phyloP scores from a whole-genome alignment of 768 basidiomycete species.

The Lactarius deliciosus region DNA sequence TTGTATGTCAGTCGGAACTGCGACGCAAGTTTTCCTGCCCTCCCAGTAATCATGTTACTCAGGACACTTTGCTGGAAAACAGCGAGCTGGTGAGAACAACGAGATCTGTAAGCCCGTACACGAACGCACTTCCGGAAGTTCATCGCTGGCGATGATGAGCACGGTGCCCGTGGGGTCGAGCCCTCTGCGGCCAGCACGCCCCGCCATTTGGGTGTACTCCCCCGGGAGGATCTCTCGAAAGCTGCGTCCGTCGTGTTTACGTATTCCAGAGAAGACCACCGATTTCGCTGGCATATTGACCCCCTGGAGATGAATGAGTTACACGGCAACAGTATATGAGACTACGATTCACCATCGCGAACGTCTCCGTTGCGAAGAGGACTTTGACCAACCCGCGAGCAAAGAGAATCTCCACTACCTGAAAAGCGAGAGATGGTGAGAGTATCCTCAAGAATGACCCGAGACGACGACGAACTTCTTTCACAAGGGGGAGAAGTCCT shows the following conservation, averaged over 20 bases:
- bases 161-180: constrained; percentile 95
- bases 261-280: constrained; percentile 92
- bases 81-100: constrained; percentile 1
- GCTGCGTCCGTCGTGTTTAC: constrained; percentile 91
- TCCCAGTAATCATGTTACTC: constrained; percentile 91
- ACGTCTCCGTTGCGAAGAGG: constrained; percentile 97
- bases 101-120: background rate
- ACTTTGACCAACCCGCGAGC: constrained; percentile 94
- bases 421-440: constrained; percentile 16
- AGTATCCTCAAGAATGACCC: background rate
- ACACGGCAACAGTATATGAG: constrained; percentile 18
- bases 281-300: constrained; percentile 99
- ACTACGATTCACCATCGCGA: constrained; percentile 78
- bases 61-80: constrained; percentile 67
- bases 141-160: constrained; percentile 80
- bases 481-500: constrained; percentile 92
- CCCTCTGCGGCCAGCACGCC: constrained; percentile 94
- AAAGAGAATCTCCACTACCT: constrained; percentile 97
- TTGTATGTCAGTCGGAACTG: constrained; percentile 99
- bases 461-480: constrained; percentile 62
- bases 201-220: constrained; percentile 99
- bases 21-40: constrained; percentile 86
- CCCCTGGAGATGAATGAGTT: constrained; percentile 52
- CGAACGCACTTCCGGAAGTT: constrained; percentile 74
- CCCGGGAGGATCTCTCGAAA: constrained; percentile 91